Conservation (phyloP, 768 basidiomycete genomes). For the Podaxis mareebaensis region DNA sequence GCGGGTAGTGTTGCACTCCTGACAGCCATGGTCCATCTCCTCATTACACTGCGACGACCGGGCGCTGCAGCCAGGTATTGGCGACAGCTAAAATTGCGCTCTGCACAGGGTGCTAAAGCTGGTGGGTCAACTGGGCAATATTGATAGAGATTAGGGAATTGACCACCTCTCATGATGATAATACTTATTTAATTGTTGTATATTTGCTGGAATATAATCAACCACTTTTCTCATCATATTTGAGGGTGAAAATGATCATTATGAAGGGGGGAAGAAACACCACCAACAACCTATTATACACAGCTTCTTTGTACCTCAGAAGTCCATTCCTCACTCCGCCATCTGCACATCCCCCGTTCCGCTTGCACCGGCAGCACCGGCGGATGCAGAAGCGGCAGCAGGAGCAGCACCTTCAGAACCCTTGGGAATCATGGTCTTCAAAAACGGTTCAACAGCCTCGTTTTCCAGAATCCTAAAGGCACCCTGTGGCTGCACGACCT, state of each 20-base stretch:
- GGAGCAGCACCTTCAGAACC: conserved; percentile 43
- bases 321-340: conserved; percentile 51
- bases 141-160: neutral
- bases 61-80: conserved; percentile 62
- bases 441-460: conserved; percentile 68
- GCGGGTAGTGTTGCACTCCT: conserved; percentile 90
- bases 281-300: conserved; percentile 8
- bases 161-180: conserved; percentile 1
- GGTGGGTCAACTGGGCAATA: conserved; percentile 6
- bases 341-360: conserved; percentile 72
- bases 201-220: neutral
- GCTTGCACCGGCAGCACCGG: neutral
- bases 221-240: neutral
- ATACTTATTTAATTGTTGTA: neutral
- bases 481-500: conserved; percentile 44
- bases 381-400: conserved; percentile 34
- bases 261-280: neutral
- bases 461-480: conserved; percentile 23
- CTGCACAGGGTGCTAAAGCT: conserved; percentile 1
- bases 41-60: conserved; percentile 72
- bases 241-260: neutral
- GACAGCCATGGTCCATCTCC: conserved; percentile 77
- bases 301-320: neutral
- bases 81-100: conserved; percentile 32
- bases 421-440: conserved; percentile 79